Evolutionary conservation across 1,139 yeast species (phyloP).

Genomic region (Fermentozyma sake): DNA sequence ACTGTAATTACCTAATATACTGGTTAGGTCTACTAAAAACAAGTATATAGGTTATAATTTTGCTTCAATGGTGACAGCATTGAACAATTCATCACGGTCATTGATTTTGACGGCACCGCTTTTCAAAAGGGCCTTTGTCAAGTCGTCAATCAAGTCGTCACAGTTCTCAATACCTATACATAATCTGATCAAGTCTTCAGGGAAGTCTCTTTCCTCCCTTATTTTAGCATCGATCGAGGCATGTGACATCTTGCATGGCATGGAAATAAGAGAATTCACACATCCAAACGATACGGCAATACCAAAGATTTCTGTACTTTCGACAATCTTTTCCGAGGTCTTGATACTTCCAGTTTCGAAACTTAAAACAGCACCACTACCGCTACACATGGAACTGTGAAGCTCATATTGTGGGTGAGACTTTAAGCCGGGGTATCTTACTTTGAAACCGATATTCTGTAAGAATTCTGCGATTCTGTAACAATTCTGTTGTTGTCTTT

Average conservation of each 20-base stretch:
- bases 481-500: slow-evolving; percentile 82
- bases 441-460: slow-evolving; percentile 56
- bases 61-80: slow-evolving; percentile 39
- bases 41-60: slow-evolving; percentile 23
- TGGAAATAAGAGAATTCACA: slow-evolving; percentile 82
- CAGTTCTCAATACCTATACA: slow-evolving; percentile 83
- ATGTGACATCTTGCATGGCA: slow-evolving; percentile 95
- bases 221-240: slow-evolving; percentile 91
- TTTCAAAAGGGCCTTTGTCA: slow-evolving; percentile 61
- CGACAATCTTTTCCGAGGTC: slow-evolving; percentile 70
- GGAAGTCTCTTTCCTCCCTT: slow-evolving; percentile 81
- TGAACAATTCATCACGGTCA: slow-evolving; percentile 39
- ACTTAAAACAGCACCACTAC: slow-evolving; percentile 85
- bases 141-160: slow-evolving; percentile 65
- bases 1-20: no score
- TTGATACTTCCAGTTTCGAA: slow-evolving; percentile 79
- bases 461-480: slow-evolving; percentile 70
- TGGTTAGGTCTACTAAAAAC: slow-evolving; percentile 1
- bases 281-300: slow-evolving; percentile 94
- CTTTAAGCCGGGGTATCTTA: slow-evolving; percentile 79
- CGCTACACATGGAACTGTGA: slow-evolving; percentile 73
- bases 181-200: slow-evolving; percentile 83
- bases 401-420: slow-evolving; percentile 78
- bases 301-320: slow-evolving; percentile 70
- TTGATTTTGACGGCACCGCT: slow-evolving; percentile 57